Evolutionary conservation across 768 basidiomycete species (phyloP).

Genomic region (Antrodiella citrinella): DNA sequence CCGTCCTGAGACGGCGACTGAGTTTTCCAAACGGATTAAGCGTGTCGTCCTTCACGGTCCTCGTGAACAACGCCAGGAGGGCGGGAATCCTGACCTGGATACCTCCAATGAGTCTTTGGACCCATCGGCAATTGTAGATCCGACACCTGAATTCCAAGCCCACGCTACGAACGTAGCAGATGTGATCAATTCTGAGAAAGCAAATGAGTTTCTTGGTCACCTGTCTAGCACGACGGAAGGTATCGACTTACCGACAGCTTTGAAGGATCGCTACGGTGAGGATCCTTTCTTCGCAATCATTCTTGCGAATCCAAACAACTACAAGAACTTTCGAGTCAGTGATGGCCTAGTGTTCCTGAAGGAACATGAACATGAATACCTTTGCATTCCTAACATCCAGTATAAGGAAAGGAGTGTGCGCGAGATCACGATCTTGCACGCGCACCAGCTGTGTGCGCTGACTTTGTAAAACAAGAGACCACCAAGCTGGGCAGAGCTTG

Average conservation of each 20-base stretch:
- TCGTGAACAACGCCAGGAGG: background rate
- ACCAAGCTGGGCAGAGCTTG: conserved; percentile 24
- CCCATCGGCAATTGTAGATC: too few relatives aligned
- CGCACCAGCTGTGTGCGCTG: too few relatives aligned
- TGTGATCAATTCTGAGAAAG: background rate
- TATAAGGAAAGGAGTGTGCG: conserved; percentile 13
- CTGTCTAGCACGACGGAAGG: background rate
- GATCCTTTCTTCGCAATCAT: conserved; percentile 22
- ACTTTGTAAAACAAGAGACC: conserved; percentile 32
- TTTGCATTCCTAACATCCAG: conserved; percentile 24
- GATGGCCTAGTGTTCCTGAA: conserved; percentile 14
- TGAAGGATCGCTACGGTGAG: conserved; percentile 13
- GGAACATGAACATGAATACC: background rate
- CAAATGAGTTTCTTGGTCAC: too few relatives aligned
- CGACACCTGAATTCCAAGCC: too few relatives aligned
- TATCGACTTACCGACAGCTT: background rate
- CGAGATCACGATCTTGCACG: conserved; percentile 26
- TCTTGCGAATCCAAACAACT: conserved; percentile 10
- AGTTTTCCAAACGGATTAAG: background rate
- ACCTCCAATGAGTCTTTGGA: too few relatives aligned
- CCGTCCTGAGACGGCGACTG: background rate
- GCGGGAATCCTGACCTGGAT: background rate
- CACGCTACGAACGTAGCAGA: background rate
- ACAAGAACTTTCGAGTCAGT: conserved; percentile 13
- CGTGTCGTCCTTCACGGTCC: background rate